Percentiles rank a stretch among this genome's conserved stretches.
These are phyloP conservation scores for Phaeosphaeria sp. DNA, from an alignment of 2,329 filamentous ascomycete species.

Conservation along the genomic window DNA sequence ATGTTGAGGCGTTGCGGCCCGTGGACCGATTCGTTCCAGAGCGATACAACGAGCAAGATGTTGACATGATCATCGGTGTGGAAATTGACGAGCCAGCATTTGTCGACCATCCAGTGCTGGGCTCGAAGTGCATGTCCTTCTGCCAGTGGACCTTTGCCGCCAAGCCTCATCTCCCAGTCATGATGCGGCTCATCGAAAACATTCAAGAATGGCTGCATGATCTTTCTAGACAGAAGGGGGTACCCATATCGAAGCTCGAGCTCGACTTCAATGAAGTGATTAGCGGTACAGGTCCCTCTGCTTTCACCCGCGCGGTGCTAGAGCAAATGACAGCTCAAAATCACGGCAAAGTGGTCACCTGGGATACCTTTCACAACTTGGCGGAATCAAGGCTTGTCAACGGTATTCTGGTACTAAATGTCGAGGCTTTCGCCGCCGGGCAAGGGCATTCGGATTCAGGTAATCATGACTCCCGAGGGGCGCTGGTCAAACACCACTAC, in stretches of 20 bases:
- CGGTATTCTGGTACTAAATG: slow-evolving; percentile 70
- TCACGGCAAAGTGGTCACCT: slow-evolving; percentile 58
- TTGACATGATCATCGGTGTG: slow-evolving; percentile 73
- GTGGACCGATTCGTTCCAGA: slow-evolving; percentile 67
- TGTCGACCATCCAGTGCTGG: slow-evolving; percentile 68
- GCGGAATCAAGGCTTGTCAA: slow-evolving; percentile 70
- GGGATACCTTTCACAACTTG: slow-evolving; percentile 71
- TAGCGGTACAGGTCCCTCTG: slow-evolving; percentile 73
- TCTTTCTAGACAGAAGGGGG: slow-evolving; percentile 64
- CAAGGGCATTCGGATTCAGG: slow-evolving; percentile 77
- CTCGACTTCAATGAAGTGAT: slow-evolving; percentile 77
- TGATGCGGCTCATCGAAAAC: slow-evolving; percentile 71
- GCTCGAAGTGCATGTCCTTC: slow-evolving; percentile 72
- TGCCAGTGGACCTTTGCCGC: slow-evolving; percentile 79
- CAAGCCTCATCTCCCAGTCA: slow-evolving; percentile 70
- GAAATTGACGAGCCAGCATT: slow-evolving; percentile 75
- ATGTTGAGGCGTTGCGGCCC: slow-evolving; percentile 62
- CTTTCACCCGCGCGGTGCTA: slow-evolving; percentile 71
- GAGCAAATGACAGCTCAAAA: slow-evolving; percentile 64
- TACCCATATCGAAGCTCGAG: slow-evolving; percentile 65
- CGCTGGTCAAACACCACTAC: slow-evolving; percentile 76
- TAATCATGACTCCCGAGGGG: slow-evolving; percentile 69
- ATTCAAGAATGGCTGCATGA: slow-evolving; percentile 71
- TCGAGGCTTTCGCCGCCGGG: slow-evolving; percentile 75
- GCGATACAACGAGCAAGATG: slow-evolving; percentile 66